phyloP scores from a whole-genome alignment of 2,329 filamentous ascomycete species.

The Knufia petricola region DNA sequence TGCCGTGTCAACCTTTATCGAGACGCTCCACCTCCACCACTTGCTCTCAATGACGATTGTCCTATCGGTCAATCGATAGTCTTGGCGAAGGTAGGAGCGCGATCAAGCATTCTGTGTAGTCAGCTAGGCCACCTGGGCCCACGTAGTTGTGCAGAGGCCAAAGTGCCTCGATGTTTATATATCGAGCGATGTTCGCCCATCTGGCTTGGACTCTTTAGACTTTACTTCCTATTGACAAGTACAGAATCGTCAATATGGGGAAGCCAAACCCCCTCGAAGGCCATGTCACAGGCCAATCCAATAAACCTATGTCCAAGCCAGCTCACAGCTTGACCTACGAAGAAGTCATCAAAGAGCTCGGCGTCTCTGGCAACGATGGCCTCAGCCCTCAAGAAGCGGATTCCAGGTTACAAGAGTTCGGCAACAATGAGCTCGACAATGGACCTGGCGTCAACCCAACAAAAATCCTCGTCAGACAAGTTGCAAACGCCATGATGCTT shows the following conservation, averaged over 20 bases:
- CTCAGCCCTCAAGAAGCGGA: slow-evolving; percentile 47
- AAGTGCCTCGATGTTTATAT: background rate
- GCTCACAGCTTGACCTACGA: slow-evolving; percentile 53
- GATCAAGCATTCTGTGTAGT: slow-evolving; percentile 4
- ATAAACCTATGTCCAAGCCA: slow-evolving; percentile 49
- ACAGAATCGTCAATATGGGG: slow-evolving; percentile 4
- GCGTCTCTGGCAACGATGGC: slow-evolving; percentile 48
- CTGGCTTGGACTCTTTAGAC: background rate
- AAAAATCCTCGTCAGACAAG: slow-evolving; percentile 47
- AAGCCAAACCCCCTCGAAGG: slow-evolving; percentile 8
- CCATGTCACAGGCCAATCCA: slow-evolving; percentile 38
- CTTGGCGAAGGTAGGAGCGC: background rate
- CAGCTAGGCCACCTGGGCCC: background rate
- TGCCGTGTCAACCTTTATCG: slow-evolving; percentile 1
- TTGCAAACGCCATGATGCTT: slow-evolving; percentile 46
- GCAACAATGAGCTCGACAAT: slow-evolving; percentile 57
- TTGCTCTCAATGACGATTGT: background rate
- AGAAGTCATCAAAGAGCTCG: slow-evolving; percentile 46
- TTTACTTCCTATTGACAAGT: background rate
- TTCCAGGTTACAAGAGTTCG: slow-evolving; percentile 46
- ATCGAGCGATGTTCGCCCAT: background rate
- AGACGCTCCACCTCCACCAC: background rate
- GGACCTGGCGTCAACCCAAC: slow-evolving; percentile 58
- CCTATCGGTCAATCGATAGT: background rate
- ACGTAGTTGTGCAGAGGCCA: too few species aligned